These are phyloP conservation scores for Solanum paucissectum DNA, from an alignment of 257 asterid genomes.

Conservation along the genomic window DNA sequence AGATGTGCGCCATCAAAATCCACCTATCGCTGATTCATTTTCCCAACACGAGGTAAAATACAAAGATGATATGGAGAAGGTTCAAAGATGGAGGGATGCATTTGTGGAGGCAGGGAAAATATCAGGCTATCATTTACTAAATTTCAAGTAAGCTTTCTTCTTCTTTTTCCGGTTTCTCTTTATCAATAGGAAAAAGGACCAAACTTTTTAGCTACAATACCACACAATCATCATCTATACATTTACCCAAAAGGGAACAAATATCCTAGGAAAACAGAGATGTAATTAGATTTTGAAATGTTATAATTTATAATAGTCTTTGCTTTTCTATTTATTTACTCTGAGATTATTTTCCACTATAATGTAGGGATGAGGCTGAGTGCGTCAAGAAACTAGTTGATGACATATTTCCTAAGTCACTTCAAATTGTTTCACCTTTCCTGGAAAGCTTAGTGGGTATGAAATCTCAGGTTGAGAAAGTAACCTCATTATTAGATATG, in stretches of 20 bases:
- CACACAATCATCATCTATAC: not conserved
- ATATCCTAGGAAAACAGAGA: not conserved
- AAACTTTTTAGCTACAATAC: not conserved
- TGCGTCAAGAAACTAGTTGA: not conserved
- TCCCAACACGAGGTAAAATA: too few species aligned
- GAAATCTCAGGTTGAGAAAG: not conserved
- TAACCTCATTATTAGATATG: not conserved
- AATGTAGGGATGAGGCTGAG: not conserved
- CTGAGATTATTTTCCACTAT: not conserved
- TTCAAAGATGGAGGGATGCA: too few species aligned
- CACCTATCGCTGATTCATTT: too few species aligned
- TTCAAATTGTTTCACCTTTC: not conserved
- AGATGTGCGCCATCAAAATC: too few species aligned
- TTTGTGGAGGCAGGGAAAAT: too few species aligned
- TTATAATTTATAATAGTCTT: not conserved
- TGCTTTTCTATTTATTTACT: not conserved
- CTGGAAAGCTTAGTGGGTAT: not conserved
- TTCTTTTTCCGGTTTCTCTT: not conserved
- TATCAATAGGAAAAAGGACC: not conserved
- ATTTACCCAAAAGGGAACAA: not conserved
- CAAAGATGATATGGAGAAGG: too few species aligned
- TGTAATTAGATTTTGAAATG: not conserved
- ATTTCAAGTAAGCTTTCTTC: too few species aligned
- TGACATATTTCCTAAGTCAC: not conserved
- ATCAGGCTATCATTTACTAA: too few species aligned